Conservation (phyloP, 805 yeast species). For the Wickerhamiella occidentalis region DNA sequence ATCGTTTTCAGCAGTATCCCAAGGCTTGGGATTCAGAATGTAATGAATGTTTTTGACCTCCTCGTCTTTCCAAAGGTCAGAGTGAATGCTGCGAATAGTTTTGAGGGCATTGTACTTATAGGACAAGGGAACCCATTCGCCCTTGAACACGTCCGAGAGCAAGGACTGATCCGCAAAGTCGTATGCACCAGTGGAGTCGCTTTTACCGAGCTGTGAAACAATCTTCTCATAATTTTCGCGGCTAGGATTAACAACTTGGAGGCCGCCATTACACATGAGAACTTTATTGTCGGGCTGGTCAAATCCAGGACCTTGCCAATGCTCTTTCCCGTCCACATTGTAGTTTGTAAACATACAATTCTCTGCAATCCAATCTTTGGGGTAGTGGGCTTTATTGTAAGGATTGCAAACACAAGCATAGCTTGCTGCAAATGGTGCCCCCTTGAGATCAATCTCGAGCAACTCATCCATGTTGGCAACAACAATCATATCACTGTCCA, state of each 20-base stretch:
- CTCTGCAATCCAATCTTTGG: constrained; percentile 38
- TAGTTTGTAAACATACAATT: constrained; percentile 42
- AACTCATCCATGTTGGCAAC: constrained; percentile 47
- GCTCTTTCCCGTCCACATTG: constrained; percentile 16
- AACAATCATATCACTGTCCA: constrained; percentile 52
- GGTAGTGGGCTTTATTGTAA: constrained; percentile 39
- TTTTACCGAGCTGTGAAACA: constrained; percentile 31
- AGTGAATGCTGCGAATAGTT: constrained; percentile 37
- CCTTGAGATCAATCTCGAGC: constrained; percentile 35
- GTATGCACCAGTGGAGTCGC: constrained; percentile 32
- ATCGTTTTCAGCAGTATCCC: constrained; percentile 33
- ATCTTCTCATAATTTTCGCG: constrained; percentile 32
- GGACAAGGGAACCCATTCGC: constrained; percentile 40
- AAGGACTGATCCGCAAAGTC: constrained; percentile 50
- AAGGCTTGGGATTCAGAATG: constrained; percentile 48
- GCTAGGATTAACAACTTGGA: constrained; percentile 39
- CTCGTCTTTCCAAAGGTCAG: constrained; percentile 36
- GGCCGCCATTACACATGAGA: constrained; percentile 47
- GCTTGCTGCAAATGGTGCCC: constrained; percentile 40
- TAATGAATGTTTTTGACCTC: constrained; percentile 47
- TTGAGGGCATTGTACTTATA: constrained; percentile 46
- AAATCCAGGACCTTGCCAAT: constrained; percentile 33
- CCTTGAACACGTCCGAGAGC: constrained; percentile 41
- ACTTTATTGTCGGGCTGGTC: constrained; percentile 7
- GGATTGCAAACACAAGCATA: constrained; percentile 58